These are phyloP conservation scores for Oxytropis ochrocephala DNA, from an alignment of 306 rosid species.

Conservation along the genomic window DNA sequence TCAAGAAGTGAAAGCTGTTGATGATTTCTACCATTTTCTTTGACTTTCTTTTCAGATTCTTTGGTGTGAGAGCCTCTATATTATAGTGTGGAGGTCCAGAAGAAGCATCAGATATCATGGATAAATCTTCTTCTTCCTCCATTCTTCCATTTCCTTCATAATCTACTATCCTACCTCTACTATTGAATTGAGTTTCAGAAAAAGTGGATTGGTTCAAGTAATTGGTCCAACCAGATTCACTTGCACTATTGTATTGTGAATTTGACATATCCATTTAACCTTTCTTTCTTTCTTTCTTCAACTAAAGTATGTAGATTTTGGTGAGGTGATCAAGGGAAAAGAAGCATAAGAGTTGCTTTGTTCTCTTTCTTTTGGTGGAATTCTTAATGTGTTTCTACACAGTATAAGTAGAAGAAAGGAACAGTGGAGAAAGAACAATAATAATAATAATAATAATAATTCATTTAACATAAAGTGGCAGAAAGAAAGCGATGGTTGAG, in stretches of 20 bases:
- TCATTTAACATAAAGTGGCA: too few species aligned
- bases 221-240: slow-evolving; percentile 95
- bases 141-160: slow-evolving; percentile 27
- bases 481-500: too few species aligned
- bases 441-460: too few species aligned
- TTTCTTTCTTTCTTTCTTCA: not conserved
- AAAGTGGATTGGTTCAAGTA: slow-evolving; percentile 64
- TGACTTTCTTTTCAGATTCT: slow-evolving; percentile 34
- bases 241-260: slow-evolving; percentile 58
- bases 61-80: slow-evolving; percentile 28
- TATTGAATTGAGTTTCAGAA: slow-evolving; percentile 33
- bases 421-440: too few species aligned
- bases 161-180: slow-evolving; percentile 10
- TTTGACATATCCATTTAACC: slow-evolving; percentile 55
- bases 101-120: slow-evolving; percentile 95
- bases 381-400: too few species aligned
- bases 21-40: slow-evolving; percentile 33
- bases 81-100: slow-evolving; percentile 75
- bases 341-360: too few species aligned
- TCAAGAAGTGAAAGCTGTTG: slow-evolving; percentile 55
- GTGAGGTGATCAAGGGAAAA: not conserved
- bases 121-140: slow-evolving; percentile 56
- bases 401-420: too few species aligned
- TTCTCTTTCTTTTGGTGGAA: too few species aligned
- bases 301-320: not conserved